Evolutionary conservation across 108 stramenopile genomes (phyloP).

Genomic region (Aurantiochytrium sp.): DNA sequence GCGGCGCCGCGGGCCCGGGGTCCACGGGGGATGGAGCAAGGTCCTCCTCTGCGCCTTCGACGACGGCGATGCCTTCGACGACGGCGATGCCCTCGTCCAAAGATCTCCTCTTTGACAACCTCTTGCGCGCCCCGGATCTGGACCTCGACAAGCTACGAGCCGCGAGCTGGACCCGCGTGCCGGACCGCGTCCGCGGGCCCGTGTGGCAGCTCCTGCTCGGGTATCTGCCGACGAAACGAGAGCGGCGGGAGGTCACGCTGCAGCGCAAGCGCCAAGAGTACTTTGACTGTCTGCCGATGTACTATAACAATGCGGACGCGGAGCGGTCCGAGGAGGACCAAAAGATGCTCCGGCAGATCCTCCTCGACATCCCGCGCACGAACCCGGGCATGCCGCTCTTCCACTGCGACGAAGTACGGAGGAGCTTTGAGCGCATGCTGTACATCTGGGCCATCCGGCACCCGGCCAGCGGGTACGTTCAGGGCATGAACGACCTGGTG

Average conservation of each 20-base stretch:
- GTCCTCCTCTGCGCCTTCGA: too few species aligned
- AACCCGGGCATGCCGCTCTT: slow-evolving; percentile 83
- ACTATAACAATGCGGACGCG: slow-evolving; percentile 34
- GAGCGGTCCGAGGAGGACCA: slow-evolving; percentile 77
- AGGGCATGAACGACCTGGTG: slow-evolving; percentile 95
- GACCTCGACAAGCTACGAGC: slow-evolving; percentile 45
- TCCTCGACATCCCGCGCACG: slow-evolving; percentile 94
- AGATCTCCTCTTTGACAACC: slow-evolving; percentile 45
- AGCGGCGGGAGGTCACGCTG: slow-evolving; percentile 38
- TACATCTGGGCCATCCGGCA: slow-evolving; percentile 93
- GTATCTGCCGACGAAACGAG: slow-evolving; percentile 46
- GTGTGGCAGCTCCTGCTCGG: slow-evolving; percentile 59
- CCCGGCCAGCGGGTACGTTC: slow-evolving; percentile 90
- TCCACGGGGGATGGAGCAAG: too few species aligned
- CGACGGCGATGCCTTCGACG: too few species aligned
- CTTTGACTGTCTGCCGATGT: slow-evolving; percentile 38
- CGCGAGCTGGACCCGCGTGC: slow-evolving; percentile 57
- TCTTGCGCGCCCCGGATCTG: slow-evolving; percentile 45
- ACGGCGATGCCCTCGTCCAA: slow-evolving; percentile 33
- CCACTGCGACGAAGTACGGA: slow-evolving; percentile 79
- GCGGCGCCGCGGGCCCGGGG: too few species aligned
- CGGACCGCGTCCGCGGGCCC: slow-evolving; percentile 36
- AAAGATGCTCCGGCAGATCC: slow-evolving; percentile 85
- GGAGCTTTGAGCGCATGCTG: slow-evolving; percentile 70
- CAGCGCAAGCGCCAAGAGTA: slow-evolving; percentile 50